phyloP scores from a whole-genome alignment of 805 yeast genomes.

The Lipomyces oligophaga region DNA sequence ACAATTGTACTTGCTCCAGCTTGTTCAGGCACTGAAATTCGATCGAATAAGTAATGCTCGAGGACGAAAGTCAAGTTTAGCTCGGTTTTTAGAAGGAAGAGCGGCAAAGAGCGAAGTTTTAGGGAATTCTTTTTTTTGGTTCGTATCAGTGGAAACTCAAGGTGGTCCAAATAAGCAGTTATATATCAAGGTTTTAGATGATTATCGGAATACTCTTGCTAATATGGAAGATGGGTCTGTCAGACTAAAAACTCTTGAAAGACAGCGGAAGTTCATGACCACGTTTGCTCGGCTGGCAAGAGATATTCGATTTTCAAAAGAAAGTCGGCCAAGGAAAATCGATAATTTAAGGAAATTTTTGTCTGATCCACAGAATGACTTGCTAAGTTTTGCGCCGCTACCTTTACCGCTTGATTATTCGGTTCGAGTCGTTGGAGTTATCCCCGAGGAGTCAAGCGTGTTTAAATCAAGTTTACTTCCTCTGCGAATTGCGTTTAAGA shows the following conservation, averaged over 20 bases:
- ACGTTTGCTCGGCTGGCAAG: conserved; percentile 62
- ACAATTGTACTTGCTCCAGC: conserved; percentile 75
- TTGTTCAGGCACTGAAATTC: conserved; percentile 86
- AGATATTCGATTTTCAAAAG: conserved; percentile 61
- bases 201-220: conserved; percentile 43
- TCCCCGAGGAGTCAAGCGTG: conserved; percentile 76
- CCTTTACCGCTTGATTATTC: conserved; percentile 82
- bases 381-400: conserved; percentile 49
- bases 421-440: conserved; percentile 64
- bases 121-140: conserved; percentile 89
- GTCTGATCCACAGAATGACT: conserved; percentile 45
- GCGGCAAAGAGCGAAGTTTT: conserved; percentile 61
- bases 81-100: conserved; percentile 66
- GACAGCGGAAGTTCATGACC: conserved; percentile 68
- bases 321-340: conserved; percentile 70
- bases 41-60: conserved; percentile 43
- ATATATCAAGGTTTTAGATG: conserved; percentile 47
- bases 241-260: conserved; percentile 39
- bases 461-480: conserved; percentile 92
- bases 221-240: conserved; percentile 33
- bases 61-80: conserved; percentile 34
- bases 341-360: conserved; percentile 62
- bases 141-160: conserved; percentile 78
- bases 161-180: conserved; percentile 42
- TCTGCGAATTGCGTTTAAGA: conserved; percentile 71